Evolutionary conservation across 2,329 filamentous ascomycete species (phyloP).

Genomic region (Penicillium sp.): DNA sequence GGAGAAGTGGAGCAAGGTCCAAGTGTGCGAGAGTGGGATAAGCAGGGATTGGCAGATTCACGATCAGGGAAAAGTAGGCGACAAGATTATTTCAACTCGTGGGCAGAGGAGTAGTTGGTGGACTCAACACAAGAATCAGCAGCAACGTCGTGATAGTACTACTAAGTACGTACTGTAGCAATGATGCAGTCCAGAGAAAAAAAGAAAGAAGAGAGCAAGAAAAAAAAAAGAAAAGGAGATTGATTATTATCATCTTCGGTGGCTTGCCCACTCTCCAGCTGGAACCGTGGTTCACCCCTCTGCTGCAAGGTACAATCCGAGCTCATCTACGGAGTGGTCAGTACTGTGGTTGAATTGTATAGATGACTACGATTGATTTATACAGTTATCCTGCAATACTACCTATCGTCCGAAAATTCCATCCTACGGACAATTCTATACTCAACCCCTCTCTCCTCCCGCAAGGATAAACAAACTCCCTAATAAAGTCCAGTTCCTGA

Average conservation of each 20-base stretch:
- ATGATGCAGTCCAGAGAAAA: background rate
- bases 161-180: too few relatives aligned
- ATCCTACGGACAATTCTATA: background rate
- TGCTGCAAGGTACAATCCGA: conserved; percentile 15
- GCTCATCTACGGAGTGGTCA: background rate
- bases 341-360: background rate
- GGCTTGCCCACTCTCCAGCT: conserved; percentile 10
- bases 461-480: too few relatives aligned
- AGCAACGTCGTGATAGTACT: background rate
- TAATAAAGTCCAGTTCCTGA: background rate
- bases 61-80: background rate
- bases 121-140: too few relatives aligned
- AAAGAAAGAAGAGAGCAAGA: background rate
- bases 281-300: conserved; percentile 19
- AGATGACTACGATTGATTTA: background rate
- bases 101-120: background rate
- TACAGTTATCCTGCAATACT: background rate
- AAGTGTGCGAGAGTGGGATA: background rate
- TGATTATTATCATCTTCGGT: conserved; percentile 13
- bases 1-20: conserved; percentile 8
- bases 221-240: background rate
- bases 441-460: background rate
- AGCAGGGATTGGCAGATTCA: background rate
- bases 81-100: background rate
- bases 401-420: background rate